A percentile compares a stretch with the other conserved stretches of the same genome.
Conservation (phyloP, 2,329 filamentous ascomycete species). For the Xylaria sp. region DNA sequence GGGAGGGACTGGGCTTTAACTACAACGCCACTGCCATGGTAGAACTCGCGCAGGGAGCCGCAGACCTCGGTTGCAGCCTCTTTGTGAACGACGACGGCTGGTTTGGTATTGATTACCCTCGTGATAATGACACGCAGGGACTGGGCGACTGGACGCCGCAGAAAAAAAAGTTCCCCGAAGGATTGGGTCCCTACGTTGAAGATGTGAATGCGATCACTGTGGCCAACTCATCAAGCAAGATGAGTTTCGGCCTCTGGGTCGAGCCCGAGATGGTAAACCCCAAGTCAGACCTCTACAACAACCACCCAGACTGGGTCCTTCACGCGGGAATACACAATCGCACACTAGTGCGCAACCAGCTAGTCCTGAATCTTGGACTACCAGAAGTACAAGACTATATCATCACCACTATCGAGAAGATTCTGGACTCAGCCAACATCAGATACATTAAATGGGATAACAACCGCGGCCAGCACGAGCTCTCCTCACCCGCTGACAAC, state of each 20-base stretch:
- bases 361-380: conserved; percentile 69
- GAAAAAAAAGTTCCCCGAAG: conserved; percentile 66
- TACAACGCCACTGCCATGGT: conserved; percentile 67
- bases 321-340: conserved; percentile 66
- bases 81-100: conserved; percentile 75
- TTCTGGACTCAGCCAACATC: conserved; percentile 64
- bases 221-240: conserved; percentile 56
- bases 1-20: conserved; percentile 70
- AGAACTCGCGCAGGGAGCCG: conserved; percentile 64
- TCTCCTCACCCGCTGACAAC: conserved; percentile 60
- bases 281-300: conserved; percentile 67
- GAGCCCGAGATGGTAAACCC: conserved; percentile 76
- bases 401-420: conserved; percentile 62
- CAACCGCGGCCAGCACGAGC: conserved; percentile 72
- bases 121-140: conserved; percentile 65
- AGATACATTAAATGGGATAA: conserved; percentile 75
- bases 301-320: conserved; percentile 72
- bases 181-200: conserved; percentile 61
- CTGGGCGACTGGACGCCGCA: conserved; percentile 73
- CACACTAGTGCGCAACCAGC: conserved; percentile 65
- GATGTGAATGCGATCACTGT: conserved; percentile 61
- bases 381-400: conserved; percentile 71
- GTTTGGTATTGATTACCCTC: conserved; percentile 72
- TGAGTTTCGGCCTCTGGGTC: conserved; percentile 73
- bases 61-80: conserved; percentile 67